Base-by-base conservation (phyloP, 768 basidiomycete genomes). In the Pulveroboletus ravenelii region DNA sequence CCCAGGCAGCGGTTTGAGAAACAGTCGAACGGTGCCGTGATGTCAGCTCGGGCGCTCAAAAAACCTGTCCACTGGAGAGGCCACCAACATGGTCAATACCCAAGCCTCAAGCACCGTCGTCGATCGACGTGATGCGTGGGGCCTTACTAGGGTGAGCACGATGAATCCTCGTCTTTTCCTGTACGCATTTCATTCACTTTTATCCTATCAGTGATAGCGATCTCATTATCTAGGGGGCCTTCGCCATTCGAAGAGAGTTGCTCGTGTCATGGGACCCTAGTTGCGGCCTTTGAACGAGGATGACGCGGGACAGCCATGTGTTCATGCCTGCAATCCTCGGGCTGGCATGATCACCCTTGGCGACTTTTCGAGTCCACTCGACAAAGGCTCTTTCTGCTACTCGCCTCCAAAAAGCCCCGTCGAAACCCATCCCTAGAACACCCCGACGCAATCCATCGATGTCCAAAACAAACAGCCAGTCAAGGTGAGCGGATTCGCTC, bases 261-360 rank as follows among this genome's bases (percentile, higher is more conserved):
- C 30, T 32, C 43, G 1, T 30, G 36, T 17, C 36, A 4, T 31
- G 17, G 18, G 20, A 23, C 20, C 29, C n/a, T 41, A 20, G 10
- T 25, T 13, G 32, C 38, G 30, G 48, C 31, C 52, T 4, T 23
- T 23, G 20, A 54, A 54, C 53, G 53, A 54, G 51, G 52, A 35
- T 18, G 23, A 23, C 43, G 43, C 51, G 15, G 43, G 44, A 42
- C 20, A 9, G 37, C 51, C 52, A 53, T 35, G 52, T 12, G 37
- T 34, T 18, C 30, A 29, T 13, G 10, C 31, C 29, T 30, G 18
- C 4, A 44, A 9, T 31, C 10, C 41, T 15, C 15, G 30, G 17
- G 17, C 29, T 23, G 14, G 32, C 32, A 25, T 13, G 6, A 34
- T 39, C 17, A 18, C 8, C 35, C 14, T 40, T 18, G 32, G 10